Evolutionary conservation across 768 basidiomycete genomes (phyloP).

Genomic region (Paxillus ammoniavirescens): DNA sequence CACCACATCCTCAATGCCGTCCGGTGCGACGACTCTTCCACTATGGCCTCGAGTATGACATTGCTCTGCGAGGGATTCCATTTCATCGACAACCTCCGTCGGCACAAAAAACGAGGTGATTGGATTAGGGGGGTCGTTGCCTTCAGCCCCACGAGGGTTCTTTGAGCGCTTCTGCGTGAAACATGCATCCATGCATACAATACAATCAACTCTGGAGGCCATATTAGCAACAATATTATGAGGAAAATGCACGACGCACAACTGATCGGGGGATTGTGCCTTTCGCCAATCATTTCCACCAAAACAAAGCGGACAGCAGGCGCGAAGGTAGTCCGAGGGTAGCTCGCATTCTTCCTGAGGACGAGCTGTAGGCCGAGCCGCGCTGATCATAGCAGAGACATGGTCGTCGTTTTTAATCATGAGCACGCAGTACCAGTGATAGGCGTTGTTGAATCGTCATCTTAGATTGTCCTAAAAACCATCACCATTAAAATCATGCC

Average conservation of each 20-base stretch:
- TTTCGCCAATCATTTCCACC: background rate
- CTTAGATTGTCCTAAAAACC: too few species aligned
- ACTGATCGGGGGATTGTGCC: too few species aligned
- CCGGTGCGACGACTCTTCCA: background rate
- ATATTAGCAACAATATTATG: too few species aligned
- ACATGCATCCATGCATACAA: constrained; percentile 34
- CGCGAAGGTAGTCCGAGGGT: constrained; percentile 21
- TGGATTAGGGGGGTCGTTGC: background rate
- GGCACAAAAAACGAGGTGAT: too few species aligned
- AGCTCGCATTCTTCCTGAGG: background rate
- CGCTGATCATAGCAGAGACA: constrained; percentile 18
- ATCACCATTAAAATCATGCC: too few species aligned
- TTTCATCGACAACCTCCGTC: too few species aligned
- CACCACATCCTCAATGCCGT: background rate
- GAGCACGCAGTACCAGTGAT: too few species aligned
- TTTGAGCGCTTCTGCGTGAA: constrained; percentile 32
- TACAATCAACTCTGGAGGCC: too few species aligned
- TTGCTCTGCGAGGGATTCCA: constrained; percentile 10
- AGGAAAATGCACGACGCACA: too few species aligned
- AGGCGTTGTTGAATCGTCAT: too few species aligned
- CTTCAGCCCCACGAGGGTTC: constrained; percentile 6
- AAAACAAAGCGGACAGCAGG: constrained; percentile 9
- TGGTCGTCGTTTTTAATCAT: constrained; percentile 22
- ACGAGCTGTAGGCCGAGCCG: background rate
- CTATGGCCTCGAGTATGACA: background rate